These are phyloP conservation scores for Xylaria cubensis DNA, from an alignment of 495 filamentous ascomycete genomes.

Conservation along the genomic window DNA sequence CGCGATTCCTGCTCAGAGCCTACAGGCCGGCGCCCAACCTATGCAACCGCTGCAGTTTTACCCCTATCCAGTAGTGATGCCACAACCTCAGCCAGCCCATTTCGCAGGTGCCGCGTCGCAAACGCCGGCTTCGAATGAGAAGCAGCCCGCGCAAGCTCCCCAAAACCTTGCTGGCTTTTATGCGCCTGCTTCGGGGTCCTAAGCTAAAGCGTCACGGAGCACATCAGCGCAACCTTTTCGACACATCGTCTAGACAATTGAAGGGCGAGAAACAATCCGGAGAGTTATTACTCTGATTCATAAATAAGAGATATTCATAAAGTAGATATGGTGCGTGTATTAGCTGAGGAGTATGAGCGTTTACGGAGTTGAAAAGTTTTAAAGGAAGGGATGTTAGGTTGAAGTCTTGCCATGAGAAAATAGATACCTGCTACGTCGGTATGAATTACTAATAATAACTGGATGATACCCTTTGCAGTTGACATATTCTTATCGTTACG, in stretches of 20 bases:
- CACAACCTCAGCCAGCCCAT: slow-evolving; percentile 25
- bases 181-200: slow-evolving; percentile 26
- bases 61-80: slow-evolving; percentile 33
- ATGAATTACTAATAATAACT: slow-evolving; percentile 13
- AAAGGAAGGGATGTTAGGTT: background rate
- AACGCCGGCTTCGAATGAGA: background rate
- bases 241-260: background rate
- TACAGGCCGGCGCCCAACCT: slow-evolving; percentile 17
- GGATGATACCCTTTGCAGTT: slow-evolving; percentile 11
- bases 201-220: background rate
- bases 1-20: slow-evolving; percentile 16
- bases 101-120: slow-evolving; percentile 10
- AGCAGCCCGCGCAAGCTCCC: slow-evolving; percentile 26
- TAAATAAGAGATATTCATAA: background rate
- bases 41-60: slow-evolving; percentile 31
- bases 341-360: background rate
- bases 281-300: background rate
- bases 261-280: background rate
- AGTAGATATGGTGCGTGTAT: background rate
- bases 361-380: background rate
- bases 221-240: background rate
- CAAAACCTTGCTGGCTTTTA: slow-evolving; percentile 37
- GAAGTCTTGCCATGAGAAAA: slow-evolving; percentile 1
- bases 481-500: background rate
- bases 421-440: background rate